A percentile compares a stretch with the other conserved stretches of the same genome.
These are phyloP conservation scores for Aspergillus sp. DNA, from an alignment of 2,329 filamentous ascomycete species.

Conservation along the genomic window DNA sequence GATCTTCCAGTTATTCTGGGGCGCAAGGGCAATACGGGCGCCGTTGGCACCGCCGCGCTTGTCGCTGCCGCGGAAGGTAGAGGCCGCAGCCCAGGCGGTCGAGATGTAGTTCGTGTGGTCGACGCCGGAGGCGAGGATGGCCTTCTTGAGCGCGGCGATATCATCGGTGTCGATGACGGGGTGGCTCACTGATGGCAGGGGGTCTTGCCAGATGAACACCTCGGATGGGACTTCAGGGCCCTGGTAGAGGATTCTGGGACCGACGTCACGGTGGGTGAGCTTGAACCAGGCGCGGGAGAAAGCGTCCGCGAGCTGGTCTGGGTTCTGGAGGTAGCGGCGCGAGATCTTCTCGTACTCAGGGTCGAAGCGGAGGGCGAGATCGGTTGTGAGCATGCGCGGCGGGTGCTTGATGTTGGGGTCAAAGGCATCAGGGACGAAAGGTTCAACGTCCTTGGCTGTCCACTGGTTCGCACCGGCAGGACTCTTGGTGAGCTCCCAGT, in stretches of 20 bases:
- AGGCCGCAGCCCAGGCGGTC: constrained; percentile 68
- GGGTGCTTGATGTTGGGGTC: constrained; percentile 70
- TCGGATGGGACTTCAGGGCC: constrained; percentile 73
- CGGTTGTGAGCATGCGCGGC: constrained; percentile 75
- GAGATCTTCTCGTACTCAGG: constrained; percentile 74
- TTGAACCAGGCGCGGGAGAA: constrained; percentile 81
- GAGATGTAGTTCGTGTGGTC: constrained; percentile 62
- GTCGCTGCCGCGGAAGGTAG: constrained; percentile 72
- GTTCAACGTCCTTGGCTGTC: constrained; percentile 67
- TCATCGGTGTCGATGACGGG: constrained; percentile 63
- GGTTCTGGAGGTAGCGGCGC: constrained; percentile 66
- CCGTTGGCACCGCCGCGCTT: constrained; percentile 83
- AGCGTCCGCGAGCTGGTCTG: constrained; percentile 65
- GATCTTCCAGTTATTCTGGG: constrained; percentile 69
- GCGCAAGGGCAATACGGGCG: constrained; percentile 71
- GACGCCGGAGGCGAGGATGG: constrained; percentile 64
- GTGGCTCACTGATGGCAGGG: constrained; percentile 61
- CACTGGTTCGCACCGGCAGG: constrained; percentile 76
- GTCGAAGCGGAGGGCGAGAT: constrained; percentile 71
- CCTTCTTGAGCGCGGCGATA: constrained; percentile 64
- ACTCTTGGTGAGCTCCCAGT: constrained; percentile 74
- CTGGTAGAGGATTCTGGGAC: constrained; percentile 67
- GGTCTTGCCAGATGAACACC: constrained; percentile 73
- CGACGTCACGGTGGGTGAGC: constrained; percentile 77
- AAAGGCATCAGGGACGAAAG: constrained; percentile 69